Evolutionary conservation across 306 rosid genomes (phyloP), one percentile per base, ranked within the genome.

Genomic region (Quercus engelmannii): DNA sequence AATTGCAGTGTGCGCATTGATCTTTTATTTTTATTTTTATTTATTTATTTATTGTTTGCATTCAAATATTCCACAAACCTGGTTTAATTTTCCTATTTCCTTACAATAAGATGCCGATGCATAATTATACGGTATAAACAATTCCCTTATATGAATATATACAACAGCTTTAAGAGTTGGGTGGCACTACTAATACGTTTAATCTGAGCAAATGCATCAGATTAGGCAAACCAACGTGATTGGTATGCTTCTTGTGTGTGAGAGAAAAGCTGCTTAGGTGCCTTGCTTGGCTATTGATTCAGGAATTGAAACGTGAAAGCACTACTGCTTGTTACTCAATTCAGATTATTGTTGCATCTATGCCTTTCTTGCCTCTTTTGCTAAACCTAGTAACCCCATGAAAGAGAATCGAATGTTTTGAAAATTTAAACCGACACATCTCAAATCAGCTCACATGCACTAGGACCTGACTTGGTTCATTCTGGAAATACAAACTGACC

Each of bases 331-430:
- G 21, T 41, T 19, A 5, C 46, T 25, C 19, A 41, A 41, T 8
- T 41, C 46, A 41, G 18, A 19, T n/a, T 13, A 19, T n/a, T 13
- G 7, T 52, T 68, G 77, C 62, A 78, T 74, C 33, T 57, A 74
- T 78, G 8, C 86, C 77, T 83, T 59, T 69, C 86, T 83, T 76
- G 70, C n/a, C 43, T 21, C n/a, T 33, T 11, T 52, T 4, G 62
- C 15, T 71, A 10, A 6, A 2, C 55, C 56, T 18, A 21, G 25
- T 14, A 38, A 38, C 30, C 30, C 64, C 64, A n/a, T 58, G 7
- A 23, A 62, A 33, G 15, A 18, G 38, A 62, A 62, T 62, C 38
- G 9, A 13, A 62, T 62, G 14, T 26, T 9, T 26, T 9, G 2
- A 9, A 10, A 9, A 8, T n/a, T 21, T n/a, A 58, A 58, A 21